phyloP scores from a whole-genome alignment of 306 rosid species.

The Cicer chorassanicum region DNA sequence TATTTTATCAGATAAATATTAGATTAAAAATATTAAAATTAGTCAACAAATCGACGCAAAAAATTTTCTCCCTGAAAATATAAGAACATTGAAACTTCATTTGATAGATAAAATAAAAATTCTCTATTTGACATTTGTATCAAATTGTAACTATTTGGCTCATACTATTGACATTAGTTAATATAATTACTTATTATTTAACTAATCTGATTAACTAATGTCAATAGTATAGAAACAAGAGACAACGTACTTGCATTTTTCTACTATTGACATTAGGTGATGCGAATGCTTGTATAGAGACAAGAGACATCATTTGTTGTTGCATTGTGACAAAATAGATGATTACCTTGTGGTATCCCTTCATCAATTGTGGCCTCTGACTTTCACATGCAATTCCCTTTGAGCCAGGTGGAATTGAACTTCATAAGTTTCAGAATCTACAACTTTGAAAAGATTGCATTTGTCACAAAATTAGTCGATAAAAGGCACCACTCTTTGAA shows the following conservation, averaged over 20 bases:
- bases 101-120: too few relatives aligned
- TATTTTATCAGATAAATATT: too few relatives aligned
- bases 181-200: too few relatives aligned
- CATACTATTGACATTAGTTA: too few relatives aligned
- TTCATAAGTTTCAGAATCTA: conserved; percentile 72
- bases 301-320: neutral
- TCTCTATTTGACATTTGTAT: conserved; percentile 57
- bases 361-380: conserved; percentile 83
- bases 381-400: conserved; percentile 69
- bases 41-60: too few relatives aligned
- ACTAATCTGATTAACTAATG: too few relatives aligned
- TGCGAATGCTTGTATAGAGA: conserved; percentile 58
- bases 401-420: conserved; percentile 79
- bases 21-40: too few relatives aligned
- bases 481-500: conserved; percentile 45
- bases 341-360: conserved; percentile 90
- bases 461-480: conserved; percentile 45
- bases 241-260: too few relatives aligned
- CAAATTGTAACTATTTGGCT: conserved; percentile 46
- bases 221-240: too few relatives aligned
- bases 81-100: too few relatives aligned
- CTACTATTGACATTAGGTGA: neutral
- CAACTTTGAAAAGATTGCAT: conserved; percentile 62
- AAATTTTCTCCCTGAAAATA: too few relatives aligned
- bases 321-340: conserved; percentile 29